Conservation (phyloP, 305 asterid genomes). For the Lippia alba region DNA sequence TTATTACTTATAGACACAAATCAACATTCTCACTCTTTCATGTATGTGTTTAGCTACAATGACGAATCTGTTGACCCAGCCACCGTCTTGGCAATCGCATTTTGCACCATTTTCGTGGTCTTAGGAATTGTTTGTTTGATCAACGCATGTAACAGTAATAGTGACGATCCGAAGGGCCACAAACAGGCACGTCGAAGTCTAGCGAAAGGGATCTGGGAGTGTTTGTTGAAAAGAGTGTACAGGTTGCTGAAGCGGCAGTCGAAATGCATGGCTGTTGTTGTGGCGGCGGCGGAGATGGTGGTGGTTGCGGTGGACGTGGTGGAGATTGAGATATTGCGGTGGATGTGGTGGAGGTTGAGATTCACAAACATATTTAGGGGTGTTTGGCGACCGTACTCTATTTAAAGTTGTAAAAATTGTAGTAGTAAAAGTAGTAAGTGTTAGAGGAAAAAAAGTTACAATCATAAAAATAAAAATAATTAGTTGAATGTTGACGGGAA, state of each 20-base stretch:
- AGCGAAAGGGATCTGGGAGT: not conserved
- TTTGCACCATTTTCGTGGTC: not conserved
- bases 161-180: not conserved
- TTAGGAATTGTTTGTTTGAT: not conserved
- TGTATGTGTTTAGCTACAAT: not conserved
- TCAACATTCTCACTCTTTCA: not conserved
- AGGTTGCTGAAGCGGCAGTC: not conserved
- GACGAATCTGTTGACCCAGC: not conserved
- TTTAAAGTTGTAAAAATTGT: too few species aligned
- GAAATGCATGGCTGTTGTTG: not conserved
- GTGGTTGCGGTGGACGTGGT: not conserved
- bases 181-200: not conserved
- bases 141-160: not conserved
- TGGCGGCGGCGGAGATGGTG: not conserved
- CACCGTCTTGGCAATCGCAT: not conserved
- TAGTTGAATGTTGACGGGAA: too few species aligned
- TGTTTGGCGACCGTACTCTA: too few species aligned
- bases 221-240: not conserved
- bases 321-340: not conserved
- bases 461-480: too few species aligned
- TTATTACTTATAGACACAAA: too few species aligned
- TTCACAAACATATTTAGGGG: too few species aligned
- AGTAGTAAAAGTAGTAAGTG: too few species aligned
- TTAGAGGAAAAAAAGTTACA: too few species aligned
- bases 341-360: not conserved